Conservation (phyloP, 768 basidiomycete species). For the Phlebiopsis flavidoalba region DNA sequence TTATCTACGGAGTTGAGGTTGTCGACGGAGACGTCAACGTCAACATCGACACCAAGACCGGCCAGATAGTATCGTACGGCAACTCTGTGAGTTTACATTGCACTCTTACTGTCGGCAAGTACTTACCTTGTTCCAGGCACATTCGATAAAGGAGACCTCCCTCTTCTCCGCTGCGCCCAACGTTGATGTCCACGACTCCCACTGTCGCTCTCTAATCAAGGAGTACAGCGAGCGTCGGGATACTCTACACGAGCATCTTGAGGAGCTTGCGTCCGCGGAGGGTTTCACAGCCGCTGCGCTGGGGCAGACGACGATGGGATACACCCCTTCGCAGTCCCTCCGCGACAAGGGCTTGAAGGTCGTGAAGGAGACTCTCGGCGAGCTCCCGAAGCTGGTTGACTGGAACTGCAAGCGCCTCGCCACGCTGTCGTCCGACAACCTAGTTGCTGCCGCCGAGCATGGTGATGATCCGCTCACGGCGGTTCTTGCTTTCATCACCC, state of each 20-base stretch:
- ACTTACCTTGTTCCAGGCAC: background rate
- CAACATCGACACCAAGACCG: constrained; percentile 68
- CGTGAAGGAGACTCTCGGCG: constrained; percentile 10
- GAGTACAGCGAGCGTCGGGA: background rate
- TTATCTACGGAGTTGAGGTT: constrained; percentile 83
- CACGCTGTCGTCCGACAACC: background rate
- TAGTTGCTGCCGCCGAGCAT: constrained; percentile 24
- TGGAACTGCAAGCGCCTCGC: constrained; percentile 46
- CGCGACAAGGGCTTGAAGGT: background rate
- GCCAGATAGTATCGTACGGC: constrained; percentile 79
- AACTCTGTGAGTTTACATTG: constrained; percentile 58
- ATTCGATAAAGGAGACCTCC: background rate
- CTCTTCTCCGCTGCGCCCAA: background rate
- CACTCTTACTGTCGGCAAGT: background rate
- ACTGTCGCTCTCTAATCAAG: constrained; percentile 24
- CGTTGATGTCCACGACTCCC: constrained; percentile 41
- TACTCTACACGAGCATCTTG: background rate
- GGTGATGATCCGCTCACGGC: constrained; percentile 43
- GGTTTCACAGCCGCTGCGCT: background rate
- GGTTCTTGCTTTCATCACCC: constrained; percentile 74
- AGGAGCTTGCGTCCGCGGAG: background rate
- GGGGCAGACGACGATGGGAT: background rate
- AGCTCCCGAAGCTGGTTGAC: constrained; percentile 42
- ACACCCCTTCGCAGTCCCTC: background rate
- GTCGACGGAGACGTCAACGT: constrained; percentile 90